A percentile compares a stretch with the other conserved stretches of the same genome.
These are phyloP conservation scores for Apostasia ramifera DNA, from an alignment of 106 monocot genomes.

Conservation along the genomic window DNA sequence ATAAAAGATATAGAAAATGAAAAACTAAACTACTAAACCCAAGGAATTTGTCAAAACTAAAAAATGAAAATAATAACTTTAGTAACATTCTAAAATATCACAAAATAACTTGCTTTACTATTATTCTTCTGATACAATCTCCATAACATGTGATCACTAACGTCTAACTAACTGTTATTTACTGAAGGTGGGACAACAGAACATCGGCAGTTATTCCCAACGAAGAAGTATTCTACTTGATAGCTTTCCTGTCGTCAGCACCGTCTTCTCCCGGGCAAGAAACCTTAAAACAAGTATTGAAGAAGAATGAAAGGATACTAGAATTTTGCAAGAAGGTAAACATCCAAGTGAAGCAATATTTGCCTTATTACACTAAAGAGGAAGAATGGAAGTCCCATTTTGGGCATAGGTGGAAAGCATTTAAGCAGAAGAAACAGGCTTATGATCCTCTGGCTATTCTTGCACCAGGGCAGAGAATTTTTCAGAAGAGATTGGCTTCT, in stretches of 20 bases:
- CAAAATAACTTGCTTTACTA: too few species aligned
- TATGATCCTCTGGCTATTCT: conserved; percentile 83
- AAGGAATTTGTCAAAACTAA: too few species aligned
- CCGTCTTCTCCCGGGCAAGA: conserved; percentile 21
- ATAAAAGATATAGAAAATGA: too few species aligned
- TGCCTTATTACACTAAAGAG: conserved; percentile 58
- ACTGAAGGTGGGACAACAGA: conserved; percentile 19
- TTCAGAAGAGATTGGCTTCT: conserved; percentile 30
- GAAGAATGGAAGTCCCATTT: conserved; percentile 82
- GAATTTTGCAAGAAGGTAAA: conserved; percentile 35
- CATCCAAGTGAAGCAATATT: conserved; percentile 67
- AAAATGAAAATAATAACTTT: too few species aligned
- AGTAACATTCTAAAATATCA: too few species aligned
- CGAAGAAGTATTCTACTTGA: conserved; percentile 57
- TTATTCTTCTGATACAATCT: too few species aligned
- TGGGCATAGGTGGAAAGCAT: conserved; percentile 56
- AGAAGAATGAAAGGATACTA: conserved; percentile 42
- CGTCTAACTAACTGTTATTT: neutral
- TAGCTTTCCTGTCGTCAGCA: conserved; percentile 76
- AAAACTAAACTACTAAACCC: too few species aligned
- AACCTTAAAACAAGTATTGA: conserved; percentile 28
- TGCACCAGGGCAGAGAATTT: conserved; percentile 83
- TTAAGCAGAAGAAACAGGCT: conserved; percentile 35
- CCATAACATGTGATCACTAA: too few species aligned
- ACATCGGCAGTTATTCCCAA: conserved; percentile 15